A percentile compares a stretch with the other conserved stretches of the same genome.
phyloP scores from a whole-genome alignment of 345 rosid species.

The Lepidium didymum region DNA sequence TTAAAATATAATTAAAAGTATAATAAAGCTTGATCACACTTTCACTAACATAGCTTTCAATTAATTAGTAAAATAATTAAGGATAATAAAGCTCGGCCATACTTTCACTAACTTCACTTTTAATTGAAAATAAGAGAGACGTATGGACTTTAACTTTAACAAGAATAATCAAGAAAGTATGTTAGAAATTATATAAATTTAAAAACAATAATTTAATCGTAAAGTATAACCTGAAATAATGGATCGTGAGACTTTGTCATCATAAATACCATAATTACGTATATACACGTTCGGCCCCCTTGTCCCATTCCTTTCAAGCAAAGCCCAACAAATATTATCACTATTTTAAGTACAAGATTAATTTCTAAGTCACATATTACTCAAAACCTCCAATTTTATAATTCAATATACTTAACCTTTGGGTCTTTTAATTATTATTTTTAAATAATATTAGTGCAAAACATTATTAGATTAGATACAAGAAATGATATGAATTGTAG shows the following conservation, averaged over 20 bases:
- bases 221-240: slow-evolving; percentile 32
- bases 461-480: too few species aligned
- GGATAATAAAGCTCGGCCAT: slow-evolving; percentile 17
- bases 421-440: background rate
- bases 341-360: slow-evolving; percentile 8
- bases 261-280: slow-evolving; percentile 30
- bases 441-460: too few species aligned
- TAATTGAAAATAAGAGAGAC: background rate
- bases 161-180: slow-evolving; percentile 11
- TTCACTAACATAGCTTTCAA: slow-evolving; percentile 33
- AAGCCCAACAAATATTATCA: slow-evolving; percentile 4
- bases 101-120: slow-evolving; percentile 34
- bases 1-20: background rate
- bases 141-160: slow-evolving; percentile 17
- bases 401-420: background rate
- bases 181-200: background rate
- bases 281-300: slow-evolving; percentile 32
- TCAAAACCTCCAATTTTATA: background rate
- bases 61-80: background rate
- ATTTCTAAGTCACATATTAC: slow-evolving; percentile 3
- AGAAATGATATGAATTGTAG: too few species aligned
- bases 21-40: slow-evolving; percentile 21
- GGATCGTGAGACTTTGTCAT: slow-evolving; percentile 32
- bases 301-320: slow-evolving; percentile 28
- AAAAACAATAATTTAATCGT: background rate